These are phyloP conservation scores for Candida incommunis DNA, from an alignment of 805 yeast genomes.

Conservation along the genomic window DNA sequence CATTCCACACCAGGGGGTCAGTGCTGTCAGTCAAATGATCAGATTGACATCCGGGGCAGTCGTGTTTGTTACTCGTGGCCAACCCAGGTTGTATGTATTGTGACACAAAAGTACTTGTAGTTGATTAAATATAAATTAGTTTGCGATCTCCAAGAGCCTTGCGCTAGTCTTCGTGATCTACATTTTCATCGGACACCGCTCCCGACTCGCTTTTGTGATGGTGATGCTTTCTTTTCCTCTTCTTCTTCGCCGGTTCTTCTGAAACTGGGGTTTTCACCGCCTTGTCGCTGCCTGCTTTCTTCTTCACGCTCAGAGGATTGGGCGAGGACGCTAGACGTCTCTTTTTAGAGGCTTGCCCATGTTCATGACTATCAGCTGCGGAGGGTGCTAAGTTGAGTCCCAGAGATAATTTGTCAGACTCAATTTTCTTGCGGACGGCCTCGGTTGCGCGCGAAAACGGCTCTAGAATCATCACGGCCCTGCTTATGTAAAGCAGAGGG, in stretches of 20 bases:
- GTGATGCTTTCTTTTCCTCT: conserved; percentile 8
- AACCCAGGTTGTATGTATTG: no score
- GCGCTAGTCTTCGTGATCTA: no score
- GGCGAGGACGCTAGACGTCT: no score
- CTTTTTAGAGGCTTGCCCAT: conserved; percentile 14
- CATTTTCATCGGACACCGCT: no score
- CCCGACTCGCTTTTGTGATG: no score
- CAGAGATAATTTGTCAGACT: conserved; percentile 50
- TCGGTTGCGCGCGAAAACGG: conserved; percentile 68
- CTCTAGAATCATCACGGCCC: conserved; percentile 94
- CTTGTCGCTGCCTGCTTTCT: conserved; percentile 34
- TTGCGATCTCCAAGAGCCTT: no score
- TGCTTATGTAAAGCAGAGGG: conserved; percentile 73
- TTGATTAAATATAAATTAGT: no score
- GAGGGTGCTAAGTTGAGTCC: conserved; percentile 64
- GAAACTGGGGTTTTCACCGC: conserved; percentile 6
- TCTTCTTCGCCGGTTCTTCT: conserved; percentile 11
- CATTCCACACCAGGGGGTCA: no score
- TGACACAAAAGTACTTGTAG: no score
- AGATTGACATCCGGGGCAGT: no score
- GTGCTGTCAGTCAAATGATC: no score
- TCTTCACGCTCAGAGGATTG: conserved; percentile 76
- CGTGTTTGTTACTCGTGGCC: no score
- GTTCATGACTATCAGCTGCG: conserved; percentile 5
- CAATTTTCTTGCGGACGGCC: conserved; percentile 34